Evolutionary conservation across 2,329 filamentous ascomycete genomes (phyloP), one percentile per base, ranked within the genome.

Genomic region (Xylariaceae sp.): DNA sequence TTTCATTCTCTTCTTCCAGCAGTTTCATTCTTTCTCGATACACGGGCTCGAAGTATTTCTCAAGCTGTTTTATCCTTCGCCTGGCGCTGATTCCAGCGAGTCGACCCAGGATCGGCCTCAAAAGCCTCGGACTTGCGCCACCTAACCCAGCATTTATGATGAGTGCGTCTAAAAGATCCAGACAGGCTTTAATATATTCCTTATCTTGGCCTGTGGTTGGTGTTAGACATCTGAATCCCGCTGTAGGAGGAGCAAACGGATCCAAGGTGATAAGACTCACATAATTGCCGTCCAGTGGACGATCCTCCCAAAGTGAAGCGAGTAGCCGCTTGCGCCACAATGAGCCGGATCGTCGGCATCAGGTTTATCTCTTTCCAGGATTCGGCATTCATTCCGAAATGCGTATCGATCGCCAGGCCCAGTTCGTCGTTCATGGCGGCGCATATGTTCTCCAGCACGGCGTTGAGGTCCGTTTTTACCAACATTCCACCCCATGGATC

Each of bases 391-490:
- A 53, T 66, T 0, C 70, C 71, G n/a, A 74, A 68, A 12, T 63
- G 58, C 12, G 65, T 62, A 34, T 73, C 70, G 53, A 74, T 69
- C 0, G 70, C 68, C 6, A 60, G 43, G 3, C 59, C 57, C 2
- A 73, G 54, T 53, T 74, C 71, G 3, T 73, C 63, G 39, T 71
- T 69, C 64, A 74, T 65, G 1, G 59, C 64, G 0, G 64, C 64
- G 46, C 65, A 68, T 1, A 73, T 60, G 3, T 58, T 67, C 51
- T 73, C 69, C n/a, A 73, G 58, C 3, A 65, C 61, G 0, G 58
- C 56, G 57, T 70, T 73, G 12, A 74, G 45, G 4, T 73, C 69
- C 5, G 62, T 68, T 64, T 71, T 73, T 45, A 74, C 65, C 2
- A 73, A 53, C 30, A 59, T 37, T 0, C 67, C 70, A 12, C 45